Base-by-base conservation (phyloP, 1,139 yeast species). In the Nakaseomyces nivariensis region DNA sequence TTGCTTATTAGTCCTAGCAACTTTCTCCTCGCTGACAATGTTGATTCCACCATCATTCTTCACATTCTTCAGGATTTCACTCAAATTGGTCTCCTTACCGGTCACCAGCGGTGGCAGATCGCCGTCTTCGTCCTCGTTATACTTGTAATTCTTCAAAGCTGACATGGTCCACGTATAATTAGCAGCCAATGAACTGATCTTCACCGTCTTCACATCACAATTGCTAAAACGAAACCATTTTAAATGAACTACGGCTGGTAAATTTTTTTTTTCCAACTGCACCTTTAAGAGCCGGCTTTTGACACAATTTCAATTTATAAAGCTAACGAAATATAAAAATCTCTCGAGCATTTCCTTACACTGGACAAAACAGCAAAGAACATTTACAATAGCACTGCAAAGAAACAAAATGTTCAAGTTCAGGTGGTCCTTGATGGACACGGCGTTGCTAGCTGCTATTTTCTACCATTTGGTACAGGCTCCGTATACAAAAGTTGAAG, bases 401-500 rank as follows among this genome's bases (percentile, higher is more conserved):
- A 17, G 22, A 38, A 4, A n/a, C n/a, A n/a, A 29, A 24, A 38
- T 38, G 42, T 26, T 38, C 4, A 38, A 25, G 26, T 52, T 61
- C 59, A 43, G 52, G 41, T 58, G 63, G 62, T 56, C 63, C 7
- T 56, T 53, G 45, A 47, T 57, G 37, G 64, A 60, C 46, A 51
- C 66, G 1, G 53, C 61, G 5, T 54, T 69, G 4, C 51, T 68
- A 17, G 57, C 61, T 3, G 55, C 72, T 4, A 70, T 80, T 17
- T 61, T 70, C 1, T 64, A 66, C 50, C 77, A 83, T 62, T 61
- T 83, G 54, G 57, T 71, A 25, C 57, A 77, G 3, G 75, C 96
- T 0, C 97, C 97, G 0, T 88, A 73, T 65, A 84, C 97, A 4
- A 90, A 92, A 66, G 97, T 92, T 0, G 97, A 92, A 63, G 98